These are phyloP conservation scores for Cladophialophora yegresii DNA, from an alignment of 2,329 filamentous ascomycete genomes.

Conservation along the genomic window DNA sequence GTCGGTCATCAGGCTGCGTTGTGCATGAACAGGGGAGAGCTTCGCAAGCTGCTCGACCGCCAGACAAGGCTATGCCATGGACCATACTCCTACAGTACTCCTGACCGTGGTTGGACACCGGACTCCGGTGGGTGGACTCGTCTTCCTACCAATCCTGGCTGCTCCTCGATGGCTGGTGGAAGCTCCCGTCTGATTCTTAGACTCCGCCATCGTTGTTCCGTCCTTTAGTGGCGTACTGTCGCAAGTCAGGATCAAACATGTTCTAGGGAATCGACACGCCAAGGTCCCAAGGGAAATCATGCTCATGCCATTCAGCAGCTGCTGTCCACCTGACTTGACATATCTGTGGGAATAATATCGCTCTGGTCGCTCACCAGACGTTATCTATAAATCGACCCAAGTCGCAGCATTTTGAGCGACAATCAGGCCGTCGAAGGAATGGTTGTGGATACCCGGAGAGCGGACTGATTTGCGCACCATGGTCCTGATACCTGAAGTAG, in stretches of 20 bases:
- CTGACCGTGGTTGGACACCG: neutral
- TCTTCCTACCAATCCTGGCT: neutral
- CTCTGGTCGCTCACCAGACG: neutral
- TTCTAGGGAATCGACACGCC: neutral
- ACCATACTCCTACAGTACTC: neutral
- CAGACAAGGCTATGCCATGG: neutral
- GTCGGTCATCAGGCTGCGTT: neutral
- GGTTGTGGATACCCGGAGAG: neutral
- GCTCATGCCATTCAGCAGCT: neutral
- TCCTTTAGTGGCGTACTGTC: neutral
- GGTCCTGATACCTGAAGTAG: neutral
- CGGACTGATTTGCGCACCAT: neutral
- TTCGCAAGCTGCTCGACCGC: neutral
- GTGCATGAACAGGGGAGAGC: neutral
- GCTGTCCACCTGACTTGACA: neutral
- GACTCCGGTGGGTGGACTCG: neutral
- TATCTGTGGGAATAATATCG: neutral
- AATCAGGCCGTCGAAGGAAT: neutral
- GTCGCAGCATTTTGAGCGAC: neutral
- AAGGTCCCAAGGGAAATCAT: neutral
- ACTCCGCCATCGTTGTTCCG: neutral
- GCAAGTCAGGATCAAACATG: neutral
- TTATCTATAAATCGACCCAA: neutral
- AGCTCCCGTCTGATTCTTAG: neutral
- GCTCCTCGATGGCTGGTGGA: neutral